A percentile compares a stretch with the other conserved stretches of the same genome.
These are phyloP conservation scores for Podospora pseudoanserina DNA, from an alignment of 495 filamentous ascomycete genomes.

Conservation along the genomic window DNA sequence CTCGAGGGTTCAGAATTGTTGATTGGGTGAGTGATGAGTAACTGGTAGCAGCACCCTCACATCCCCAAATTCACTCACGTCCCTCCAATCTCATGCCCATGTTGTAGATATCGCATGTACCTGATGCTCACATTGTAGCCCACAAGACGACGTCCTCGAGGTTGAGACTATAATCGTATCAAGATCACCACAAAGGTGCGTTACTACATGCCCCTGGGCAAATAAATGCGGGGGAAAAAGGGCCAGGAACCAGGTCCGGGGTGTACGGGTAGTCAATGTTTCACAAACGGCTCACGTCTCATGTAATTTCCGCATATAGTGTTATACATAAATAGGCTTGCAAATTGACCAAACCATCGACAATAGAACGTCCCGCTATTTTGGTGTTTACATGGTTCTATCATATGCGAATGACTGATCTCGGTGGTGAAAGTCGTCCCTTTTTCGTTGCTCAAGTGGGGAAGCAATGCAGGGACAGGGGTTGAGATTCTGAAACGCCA, in stretches of 20 bases:
- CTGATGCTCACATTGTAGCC: no score
- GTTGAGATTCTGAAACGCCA: slow-evolving; percentile 3
- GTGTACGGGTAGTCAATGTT: neutral
- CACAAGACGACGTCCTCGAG: neutral
- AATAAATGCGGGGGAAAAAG: neutral
- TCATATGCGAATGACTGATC: neutral
- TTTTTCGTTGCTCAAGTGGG: neutral
- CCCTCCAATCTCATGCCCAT: no score
- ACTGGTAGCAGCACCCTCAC: no score
- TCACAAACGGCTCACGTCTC: neutral
- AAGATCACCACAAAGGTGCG: neutral
- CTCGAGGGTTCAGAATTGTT: no score
- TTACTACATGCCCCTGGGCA: neutral
- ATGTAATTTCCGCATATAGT: neutral
- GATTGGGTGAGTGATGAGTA: no score
- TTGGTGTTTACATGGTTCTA: neutral
- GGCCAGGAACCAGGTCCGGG: neutral
- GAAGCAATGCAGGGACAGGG: neutral
- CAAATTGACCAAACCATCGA: neutral
- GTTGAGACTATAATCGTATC: neutral
- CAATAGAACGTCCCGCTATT: neutral
- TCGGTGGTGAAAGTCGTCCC: neutral
- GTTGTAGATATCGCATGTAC: no score
- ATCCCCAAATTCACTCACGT: no score
- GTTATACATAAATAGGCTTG: neutral